phyloP scores from a whole-genome alignment of 164 flowering plant species.

The Vitis rupestris region DNA sequence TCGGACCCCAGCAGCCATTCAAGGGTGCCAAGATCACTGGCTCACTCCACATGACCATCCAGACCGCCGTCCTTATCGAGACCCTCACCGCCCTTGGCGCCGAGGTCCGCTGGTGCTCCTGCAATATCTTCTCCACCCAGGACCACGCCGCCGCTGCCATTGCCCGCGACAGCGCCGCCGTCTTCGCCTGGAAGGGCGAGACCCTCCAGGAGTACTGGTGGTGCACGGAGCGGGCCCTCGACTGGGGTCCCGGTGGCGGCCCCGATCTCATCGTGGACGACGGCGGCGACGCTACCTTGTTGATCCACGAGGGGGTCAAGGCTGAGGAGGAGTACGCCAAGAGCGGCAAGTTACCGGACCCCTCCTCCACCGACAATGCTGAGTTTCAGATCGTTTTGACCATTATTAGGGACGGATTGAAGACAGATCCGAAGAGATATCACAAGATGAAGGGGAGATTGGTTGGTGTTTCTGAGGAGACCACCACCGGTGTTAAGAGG shows the following conservation, averaged over 20 bases:
- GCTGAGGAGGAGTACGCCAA: constrained; percentile 69
- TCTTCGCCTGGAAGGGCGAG: constrained; percentile 85
- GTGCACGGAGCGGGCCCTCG: constrained; percentile 79
- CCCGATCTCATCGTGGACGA: constrained; percentile 83
- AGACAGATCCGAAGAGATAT: constrained; percentile 50
- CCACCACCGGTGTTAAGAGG: constrained; percentile 84
- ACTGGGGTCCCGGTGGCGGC: constrained; percentile 77
- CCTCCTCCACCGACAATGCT: constrained; percentile 46
- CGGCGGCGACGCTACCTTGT: constrained; percentile 71
- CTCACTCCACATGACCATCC: constrained; percentile 81
- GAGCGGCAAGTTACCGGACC: constrained; percentile 51
- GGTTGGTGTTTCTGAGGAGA: constrained; percentile 78
- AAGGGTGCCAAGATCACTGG: constrained; percentile 76
- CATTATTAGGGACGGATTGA: constrained; percentile 48
- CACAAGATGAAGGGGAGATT: constrained; percentile 60
- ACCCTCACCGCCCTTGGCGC: constrained; percentile 79
- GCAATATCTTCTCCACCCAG: constrained; percentile 83
- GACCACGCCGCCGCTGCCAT: constrained; percentile 83
- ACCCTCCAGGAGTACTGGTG: constrained; percentile 86
- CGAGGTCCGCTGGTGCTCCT: constrained; percentile 80
- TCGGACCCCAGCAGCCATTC: constrained; percentile 70
- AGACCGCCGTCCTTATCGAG: constrained; percentile 72
- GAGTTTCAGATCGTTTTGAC: constrained; percentile 64
- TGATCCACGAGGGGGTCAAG: constrained; percentile 79
- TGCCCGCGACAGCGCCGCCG: constrained; percentile 71